phyloP scores from a whole-genome alignment of 2,329 filamentous ascomycete genomes.

The Fusarium udum region DNA sequence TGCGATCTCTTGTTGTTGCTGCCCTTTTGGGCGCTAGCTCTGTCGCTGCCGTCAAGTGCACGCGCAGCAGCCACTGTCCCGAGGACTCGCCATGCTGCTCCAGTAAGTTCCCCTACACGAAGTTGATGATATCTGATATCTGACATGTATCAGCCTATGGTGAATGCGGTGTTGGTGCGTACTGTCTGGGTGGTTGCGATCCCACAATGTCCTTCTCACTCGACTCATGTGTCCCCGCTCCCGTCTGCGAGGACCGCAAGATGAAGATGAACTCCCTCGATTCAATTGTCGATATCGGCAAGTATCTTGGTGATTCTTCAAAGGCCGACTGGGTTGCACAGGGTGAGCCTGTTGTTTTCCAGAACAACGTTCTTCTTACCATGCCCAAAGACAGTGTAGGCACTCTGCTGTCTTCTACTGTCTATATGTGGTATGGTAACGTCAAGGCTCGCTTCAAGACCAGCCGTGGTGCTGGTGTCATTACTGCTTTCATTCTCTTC shows the following conservation, averaged over 20 bases:
- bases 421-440: slow-evolving; percentile 98
- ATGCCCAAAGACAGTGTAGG: slow-evolving; percentile 89
- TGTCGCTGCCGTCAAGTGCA: slow-evolving; percentile 53
- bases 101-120: slow-evolving; percentile 60
- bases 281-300: slow-evolving; percentile 72
- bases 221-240: slow-evolving; percentile 85
- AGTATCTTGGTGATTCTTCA: slow-evolving; percentile 86
- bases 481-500: slow-evolving; percentile 96
- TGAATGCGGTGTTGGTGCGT: slow-evolving; percentile 91
- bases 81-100: slow-evolving; percentile 80
- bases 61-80: slow-evolving; percentile 70
- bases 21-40: slow-evolving; percentile 48
- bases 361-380: slow-evolving; percentile 81
- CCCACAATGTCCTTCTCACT: slow-evolving; percentile 83
- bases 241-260: slow-evolving; percentile 78
- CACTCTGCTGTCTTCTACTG: slow-evolving; percentile 83
- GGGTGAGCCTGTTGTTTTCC: slow-evolving; percentile 75
- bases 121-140: slow-evolving; percentile 5
- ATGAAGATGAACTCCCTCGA: slow-evolving; percentile 80
- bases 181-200: slow-evolving; percentile 95
- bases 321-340: slow-evolving; percentile 89
- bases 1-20: slow-evolving; percentile 45
- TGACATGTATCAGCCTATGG: slow-evolving; percentile 75
- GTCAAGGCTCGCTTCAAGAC: slow-evolving; percentile 87
- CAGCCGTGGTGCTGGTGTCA: slow-evolving; percentile 83